Evolutionary conservation across 345 rosid species (phyloP), one percentile per base, ranked within the genome.

Genomic region (Aquilaria malaccensis): DNA sequence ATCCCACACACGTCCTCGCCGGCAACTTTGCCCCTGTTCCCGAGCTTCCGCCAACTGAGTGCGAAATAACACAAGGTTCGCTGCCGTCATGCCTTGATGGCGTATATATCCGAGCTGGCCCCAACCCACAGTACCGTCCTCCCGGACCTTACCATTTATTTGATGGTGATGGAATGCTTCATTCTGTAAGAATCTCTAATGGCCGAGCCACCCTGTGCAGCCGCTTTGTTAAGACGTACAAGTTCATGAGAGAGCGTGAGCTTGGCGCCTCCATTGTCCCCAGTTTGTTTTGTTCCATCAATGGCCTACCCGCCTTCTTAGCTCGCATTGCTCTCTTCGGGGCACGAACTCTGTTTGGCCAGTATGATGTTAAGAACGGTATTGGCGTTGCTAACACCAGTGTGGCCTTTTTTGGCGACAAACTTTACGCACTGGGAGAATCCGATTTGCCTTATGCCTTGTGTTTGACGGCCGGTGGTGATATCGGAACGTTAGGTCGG

Each of bases 81-180:
- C 75, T 85, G 13, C 88, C 88, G 0, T 22, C 81, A 0, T 81
- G 83, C 63, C 80, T 85, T 31, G 79, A 77, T 2, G 92, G 92
- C 31, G 86, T 88, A 0, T 85, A 81, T 68, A 72, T 85, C 49
- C 82, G 91, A n/a, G 82, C 83, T 5, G 91, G 88, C 32, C 91
- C 91, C 0, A 85, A 83, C 68, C 88, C 88, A 0, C 88, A 85
- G 69, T 83, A 58, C 79, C 77, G 79, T 9, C 91, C 91, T 29
- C 78, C 77, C 0, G 91, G 86, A 10, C 89, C 89, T 47, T 84
- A 81, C 76, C 89, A 84, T 61, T 59, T 81, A 9, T 84, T 84
- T 53, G 89, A 84, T 33, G 89, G 89, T 2, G 89, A 84, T 10
- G 89, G 85, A 7, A 84, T 84, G 89, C 79, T 84, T 55, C 89